Evolutionary conservation across 257 asterid species (phyloP).

Genomic region (Asclepias syriaca): DNA sequence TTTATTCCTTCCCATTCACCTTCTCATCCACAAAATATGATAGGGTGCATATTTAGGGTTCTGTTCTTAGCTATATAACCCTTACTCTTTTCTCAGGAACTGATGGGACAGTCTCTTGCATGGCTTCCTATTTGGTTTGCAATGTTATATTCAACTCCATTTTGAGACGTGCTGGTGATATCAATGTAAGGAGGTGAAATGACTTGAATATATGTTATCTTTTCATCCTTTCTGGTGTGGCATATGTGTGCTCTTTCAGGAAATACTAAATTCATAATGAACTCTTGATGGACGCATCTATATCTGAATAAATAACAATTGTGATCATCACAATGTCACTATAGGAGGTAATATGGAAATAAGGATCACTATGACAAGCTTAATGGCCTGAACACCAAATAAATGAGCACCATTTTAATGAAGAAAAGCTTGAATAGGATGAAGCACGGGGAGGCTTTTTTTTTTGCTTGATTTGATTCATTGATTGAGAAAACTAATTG

Average conservation of each 20-base stretch:
- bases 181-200: slow-evolving; percentile 53
- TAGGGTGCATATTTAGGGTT: neutral
- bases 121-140: slow-evolving; percentile 83
- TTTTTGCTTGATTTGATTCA: neutral
- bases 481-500: neutral
- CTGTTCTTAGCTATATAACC: slow-evolving; percentile 19
- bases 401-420: neutral
- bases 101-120: slow-evolving; percentile 72
- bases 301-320: too few species aligned
- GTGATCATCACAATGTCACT: neutral
- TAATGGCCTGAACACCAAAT: neutral
- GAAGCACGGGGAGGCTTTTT: neutral
- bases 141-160: slow-evolving; percentile 60
- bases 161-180: slow-evolving; percentile 51
- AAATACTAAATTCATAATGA: neutral
- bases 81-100: slow-evolving; percentile 53
- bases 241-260: neutral
- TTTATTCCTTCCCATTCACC: neutral
- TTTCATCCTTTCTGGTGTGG: neutral
- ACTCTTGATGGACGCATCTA: too few species aligned
- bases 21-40: neutral
- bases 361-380: neutral
- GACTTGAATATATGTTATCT: neutral
- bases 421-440: neutral
- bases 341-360: neutral